Conservation (phyloP, 352 stramenopile species). For the Phytophthora kernoviae region DNA sequence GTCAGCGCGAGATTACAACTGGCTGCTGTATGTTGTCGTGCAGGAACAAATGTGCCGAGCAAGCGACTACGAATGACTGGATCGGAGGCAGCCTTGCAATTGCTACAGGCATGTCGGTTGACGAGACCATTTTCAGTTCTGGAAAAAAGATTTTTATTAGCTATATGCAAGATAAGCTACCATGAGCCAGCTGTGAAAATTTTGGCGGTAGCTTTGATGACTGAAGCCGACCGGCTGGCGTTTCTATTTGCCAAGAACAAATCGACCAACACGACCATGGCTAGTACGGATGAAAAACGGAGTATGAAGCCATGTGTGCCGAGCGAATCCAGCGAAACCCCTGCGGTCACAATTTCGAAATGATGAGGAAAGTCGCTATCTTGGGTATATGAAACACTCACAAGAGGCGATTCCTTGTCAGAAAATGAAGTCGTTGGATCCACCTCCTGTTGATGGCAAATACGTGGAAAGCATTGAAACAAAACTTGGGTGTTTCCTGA, state of each 20-base stretch:
- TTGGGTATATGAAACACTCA: slow-evolving; percentile 11
- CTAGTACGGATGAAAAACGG: slow-evolving; percentile 13
- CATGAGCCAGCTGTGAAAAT: slow-evolving; percentile 50
- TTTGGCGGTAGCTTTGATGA: slow-evolving; percentile 29
- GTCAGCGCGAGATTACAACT: slow-evolving; percentile 47
- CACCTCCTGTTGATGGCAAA: slow-evolving; percentile 13
- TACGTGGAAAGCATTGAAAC: slow-evolving; percentile 28
- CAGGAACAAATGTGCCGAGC: slow-evolving; percentile 32
- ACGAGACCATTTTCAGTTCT: slow-evolving; percentile 33
- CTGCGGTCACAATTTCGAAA: slow-evolving; percentile 25
- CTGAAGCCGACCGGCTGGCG: slow-evolving; percentile 28
- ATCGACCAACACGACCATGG: slow-evolving; percentile 1
- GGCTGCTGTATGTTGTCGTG: slow-evolving; percentile 38
- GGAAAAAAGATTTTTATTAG: slow-evolving; percentile 29
- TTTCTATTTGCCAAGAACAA: slow-evolving; percentile 37
- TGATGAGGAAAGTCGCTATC: slow-evolving; percentile 20
- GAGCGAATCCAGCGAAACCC: slow-evolving; percentile 20
- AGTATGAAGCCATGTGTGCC: slow-evolving; percentile 27
- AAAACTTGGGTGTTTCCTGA: slow-evolving; percentile 15
- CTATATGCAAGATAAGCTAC: slow-evolving; percentile 38
- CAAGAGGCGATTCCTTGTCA: neutral
- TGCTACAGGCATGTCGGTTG: slow-evolving; percentile 44
- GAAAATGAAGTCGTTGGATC: slow-evolving; percentile 6
- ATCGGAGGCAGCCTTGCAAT: slow-evolving; percentile 44
- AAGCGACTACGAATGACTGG: slow-evolving; percentile 50